These are phyloP conservation scores for Aspergillus ochraceus DNA, from an alignment of 2,329 filamentous ascomycete species.

Conservation along the genomic window DNA sequence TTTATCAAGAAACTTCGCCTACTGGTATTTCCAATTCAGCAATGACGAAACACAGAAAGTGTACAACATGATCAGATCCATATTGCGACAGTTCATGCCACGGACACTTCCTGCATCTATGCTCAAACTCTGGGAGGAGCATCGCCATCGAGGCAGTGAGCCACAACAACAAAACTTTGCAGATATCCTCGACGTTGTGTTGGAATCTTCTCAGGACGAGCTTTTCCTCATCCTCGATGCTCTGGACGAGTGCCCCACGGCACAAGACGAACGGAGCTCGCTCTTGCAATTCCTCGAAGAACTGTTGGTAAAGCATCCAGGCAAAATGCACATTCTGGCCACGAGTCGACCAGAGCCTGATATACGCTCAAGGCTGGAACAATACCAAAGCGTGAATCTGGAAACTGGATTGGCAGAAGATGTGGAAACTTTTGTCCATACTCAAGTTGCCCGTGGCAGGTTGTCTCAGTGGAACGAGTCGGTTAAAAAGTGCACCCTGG, in stretches of 20 bases:
- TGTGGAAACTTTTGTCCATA: slow-evolving; percentile 3
- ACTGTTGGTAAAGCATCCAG: neutral
- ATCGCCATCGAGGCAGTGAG: neutral
- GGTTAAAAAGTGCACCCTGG: neutral
- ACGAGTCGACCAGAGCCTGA: slow-evolving; percentile 3
- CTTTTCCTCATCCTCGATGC: slow-evolving; percentile 5
- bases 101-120: neutral
- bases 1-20: neutral
- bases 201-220: neutral
- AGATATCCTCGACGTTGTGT: neutral
- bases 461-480: neutral
- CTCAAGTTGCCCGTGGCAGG: neutral
- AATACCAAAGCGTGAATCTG: neutral
- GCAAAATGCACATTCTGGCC: neutral
- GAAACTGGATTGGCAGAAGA: neutral
- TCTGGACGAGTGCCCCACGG: slow-evolving; percentile 4
- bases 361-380: neutral
- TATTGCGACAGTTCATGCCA: slow-evolving; percentile 1
- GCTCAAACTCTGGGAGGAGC: neutral
- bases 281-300: neutral
- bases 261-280: neutral
- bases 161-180: neutral
- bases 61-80: slow-evolving; percentile 1
- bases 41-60: neutral
- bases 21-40: slow-evolving; percentile 10